phyloP scores from a whole-genome alignment of 169 alveolate species.

The Haemoproteus tartakovskyi region DNA sequence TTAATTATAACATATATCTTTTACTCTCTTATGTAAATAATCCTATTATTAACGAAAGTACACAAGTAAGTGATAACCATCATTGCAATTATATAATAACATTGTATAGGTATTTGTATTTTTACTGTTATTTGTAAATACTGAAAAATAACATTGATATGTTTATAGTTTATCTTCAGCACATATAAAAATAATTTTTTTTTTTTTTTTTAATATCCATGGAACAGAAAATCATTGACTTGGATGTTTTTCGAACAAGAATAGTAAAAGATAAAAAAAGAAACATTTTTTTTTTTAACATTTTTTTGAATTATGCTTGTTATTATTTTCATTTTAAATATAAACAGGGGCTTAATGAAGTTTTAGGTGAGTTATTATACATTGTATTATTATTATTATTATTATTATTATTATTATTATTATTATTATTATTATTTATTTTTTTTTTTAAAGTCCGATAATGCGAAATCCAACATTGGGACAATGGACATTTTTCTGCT shows the following conservation, averaged over 20 bases:
- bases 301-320: conserved; percentile 71
- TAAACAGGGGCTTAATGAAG: conserved; percentile 78
- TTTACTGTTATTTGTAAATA: too few relatives aligned
- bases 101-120: too few relatives aligned
- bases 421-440: too few relatives aligned
- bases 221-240: conserved; percentile 36
- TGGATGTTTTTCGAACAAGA: conserved; percentile 59
- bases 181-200: not conserved
- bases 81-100: too few relatives aligned
- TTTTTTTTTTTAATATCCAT: not conserved
- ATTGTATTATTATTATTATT: too few relatives aligned
- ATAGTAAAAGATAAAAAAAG: conserved; percentile 33
- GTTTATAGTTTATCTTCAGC: too few relatives aligned
- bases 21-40: conserved; percentile 43
- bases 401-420: too few relatives aligned
- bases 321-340: conserved; percentile 64
- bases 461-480: too few relatives aligned
- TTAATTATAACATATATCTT: conserved; percentile 43
- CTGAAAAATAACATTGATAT: too few relatives aligned
- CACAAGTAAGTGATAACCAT: conserved; percentile 12
- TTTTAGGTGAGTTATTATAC: conserved; percentile 64
- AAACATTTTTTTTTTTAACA: conserved; percentile 44
- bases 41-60: conserved; percentile 31
- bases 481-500: too few relatives aligned
- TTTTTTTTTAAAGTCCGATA: too few relatives aligned